Percentiles rank a stretch among this genome's conserved stretches.
Evolutionary conservation across 139 green algal genomes (phyloP).

Genomic region (Desmodesmus armatus): DNA sequence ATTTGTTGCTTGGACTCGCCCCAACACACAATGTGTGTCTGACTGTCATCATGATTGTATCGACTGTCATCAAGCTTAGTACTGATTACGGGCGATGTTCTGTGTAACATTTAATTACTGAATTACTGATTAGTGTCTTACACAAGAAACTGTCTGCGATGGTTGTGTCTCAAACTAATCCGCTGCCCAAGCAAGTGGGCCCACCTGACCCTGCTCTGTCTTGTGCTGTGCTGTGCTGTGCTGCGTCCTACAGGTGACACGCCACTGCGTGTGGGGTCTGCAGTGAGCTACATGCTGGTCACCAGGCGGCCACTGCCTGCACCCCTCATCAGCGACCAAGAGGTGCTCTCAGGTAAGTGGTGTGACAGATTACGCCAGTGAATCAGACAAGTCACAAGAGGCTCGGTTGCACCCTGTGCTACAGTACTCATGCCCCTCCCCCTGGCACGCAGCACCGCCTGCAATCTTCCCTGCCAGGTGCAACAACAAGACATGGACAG

Average conservation of each 20-base stretch:
- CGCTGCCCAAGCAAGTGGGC: too few relatives aligned
- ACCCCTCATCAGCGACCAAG: not conserved
- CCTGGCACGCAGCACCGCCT: too few relatives aligned
- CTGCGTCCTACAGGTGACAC: not conserved
- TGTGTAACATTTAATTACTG: too few relatives aligned
- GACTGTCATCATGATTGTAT: too few relatives aligned
- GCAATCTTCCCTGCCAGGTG: too few relatives aligned
- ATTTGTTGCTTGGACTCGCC: too few relatives aligned
- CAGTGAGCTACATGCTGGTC: not conserved
- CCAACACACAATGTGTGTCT: too few relatives aligned
- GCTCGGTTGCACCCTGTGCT: not conserved
- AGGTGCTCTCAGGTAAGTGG: not conserved
- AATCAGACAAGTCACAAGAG: not conserved
- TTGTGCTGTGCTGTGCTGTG: not conserved
- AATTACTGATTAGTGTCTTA: not conserved
- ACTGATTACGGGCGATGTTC: too few relatives aligned
- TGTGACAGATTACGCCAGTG: not conserved
- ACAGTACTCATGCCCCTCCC: not conserved
- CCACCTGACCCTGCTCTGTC: too few relatives aligned
- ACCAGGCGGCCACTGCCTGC: not conserved
- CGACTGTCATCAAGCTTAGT: too few relatives aligned
- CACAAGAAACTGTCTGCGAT: not conserved
- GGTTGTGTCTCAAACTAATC: too few relatives aligned
- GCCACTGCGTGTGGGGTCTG: constrained; percentile 9
- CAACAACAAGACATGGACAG: not conserved